phyloP scores from a whole-genome alignment of 2,329 filamentous ascomycete species.

The Exophiala alcalophila region DNA sequence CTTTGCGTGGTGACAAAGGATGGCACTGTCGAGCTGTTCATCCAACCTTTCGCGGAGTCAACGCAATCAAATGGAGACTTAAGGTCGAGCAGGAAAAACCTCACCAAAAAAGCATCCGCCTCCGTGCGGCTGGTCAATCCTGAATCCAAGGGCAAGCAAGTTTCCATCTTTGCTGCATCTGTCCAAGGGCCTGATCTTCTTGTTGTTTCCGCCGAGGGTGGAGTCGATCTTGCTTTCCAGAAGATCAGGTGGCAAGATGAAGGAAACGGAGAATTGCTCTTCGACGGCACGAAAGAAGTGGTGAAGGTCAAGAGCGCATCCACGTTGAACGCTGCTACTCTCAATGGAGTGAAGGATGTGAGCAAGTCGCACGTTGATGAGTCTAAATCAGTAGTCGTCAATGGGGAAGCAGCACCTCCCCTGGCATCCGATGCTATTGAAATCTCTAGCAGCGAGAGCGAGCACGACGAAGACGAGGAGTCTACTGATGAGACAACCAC shows the following conservation, averaged over 20 bases:
- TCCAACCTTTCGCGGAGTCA: slow-evolving; percentile 45
- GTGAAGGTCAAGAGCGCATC: slow-evolving; percentile 43
- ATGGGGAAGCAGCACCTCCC: slow-evolving; percentile 37
- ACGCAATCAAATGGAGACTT: slow-evolving; percentile 34
- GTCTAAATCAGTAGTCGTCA: slow-evolving; percentile 52
- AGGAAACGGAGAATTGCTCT: slow-evolving; percentile 42
- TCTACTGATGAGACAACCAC: slow-evolving; percentile 27
- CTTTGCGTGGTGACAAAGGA: slow-evolving; percentile 48
- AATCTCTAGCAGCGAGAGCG: slow-evolving; percentile 48
- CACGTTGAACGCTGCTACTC: slow-evolving; percentile 46
- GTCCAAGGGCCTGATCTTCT: slow-evolving; percentile 48
- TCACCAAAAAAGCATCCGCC: slow-evolving; percentile 46
- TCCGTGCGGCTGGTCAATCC: slow-evolving; percentile 45
- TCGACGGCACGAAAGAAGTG: slow-evolving; percentile 47
- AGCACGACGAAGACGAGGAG: slow-evolving; percentile 35
- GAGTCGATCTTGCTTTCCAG: slow-evolving; percentile 51
- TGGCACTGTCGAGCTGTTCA: slow-evolving; percentile 50
- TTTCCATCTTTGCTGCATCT: slow-evolving; percentile 44
- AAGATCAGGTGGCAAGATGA: slow-evolving; percentile 48
- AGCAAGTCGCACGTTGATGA: slow-evolving; percentile 57
- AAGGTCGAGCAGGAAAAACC: slow-evolving; percentile 33
- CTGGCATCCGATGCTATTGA: slow-evolving; percentile 43
- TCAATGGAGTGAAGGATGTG: slow-evolving; percentile 53
- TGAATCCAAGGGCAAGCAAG: slow-evolving; percentile 39
- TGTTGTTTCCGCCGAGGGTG: slow-evolving; percentile 49